Percentiles rank a stretch among this genome's conserved stretches.
Evolutionary conservation across 164 flowering plant genomes (phyloP).

Genomic region (Sedum album): DNA sequence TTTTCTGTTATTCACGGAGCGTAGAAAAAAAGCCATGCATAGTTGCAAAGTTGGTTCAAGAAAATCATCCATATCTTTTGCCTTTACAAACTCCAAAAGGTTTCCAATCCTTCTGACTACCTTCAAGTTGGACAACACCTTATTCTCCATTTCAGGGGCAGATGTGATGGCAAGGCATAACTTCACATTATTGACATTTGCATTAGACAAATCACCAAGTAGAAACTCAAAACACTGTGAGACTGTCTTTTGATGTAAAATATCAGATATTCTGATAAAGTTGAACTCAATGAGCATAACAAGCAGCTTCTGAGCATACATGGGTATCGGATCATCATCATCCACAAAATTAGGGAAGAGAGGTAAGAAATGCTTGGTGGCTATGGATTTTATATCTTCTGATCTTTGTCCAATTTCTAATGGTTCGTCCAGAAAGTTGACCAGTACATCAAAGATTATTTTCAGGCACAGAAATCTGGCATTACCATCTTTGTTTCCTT

Average conservation of each 20-base stretch:
- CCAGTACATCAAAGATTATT: constrained; percentile 72
- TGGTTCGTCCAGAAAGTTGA: constrained; percentile 57
- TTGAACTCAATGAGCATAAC: constrained; percentile 83
- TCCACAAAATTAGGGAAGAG: constrained; percentile 72
- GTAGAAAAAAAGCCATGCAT: constrained; percentile 69
- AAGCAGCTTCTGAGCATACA: constrained; percentile 92
- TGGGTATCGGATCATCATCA: constrained; percentile 96
- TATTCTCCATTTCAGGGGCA: constrained; percentile 80
- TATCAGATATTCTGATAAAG: constrained; percentile 59
- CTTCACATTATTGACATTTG: constrained; percentile 73
- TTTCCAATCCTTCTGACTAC: constrained; percentile 83
- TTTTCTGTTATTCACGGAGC: constrained; percentile 38
- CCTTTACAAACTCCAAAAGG: constrained; percentile 75
- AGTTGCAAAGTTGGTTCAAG: constrained; percentile 80
- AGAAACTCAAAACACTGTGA: constrained; percentile 86
- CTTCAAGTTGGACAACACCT: constrained; percentile 65
- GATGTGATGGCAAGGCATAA: constrained; percentile 81
- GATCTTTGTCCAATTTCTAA: constrained; percentile 28
- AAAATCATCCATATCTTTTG: constrained; percentile 87
- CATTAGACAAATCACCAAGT: constrained; percentile 71
- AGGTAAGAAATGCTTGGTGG: constrained; percentile 69
- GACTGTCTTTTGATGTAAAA: constrained; percentile 64
- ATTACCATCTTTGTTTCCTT: constrained; percentile 92
- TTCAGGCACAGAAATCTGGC: constrained; percentile 90
- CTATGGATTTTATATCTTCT: constrained; percentile 53